phyloP scores from a whole-genome alignment of 2,329 filamentous ascomycete species.

The Aureobasidium melanogenum region DNA sequence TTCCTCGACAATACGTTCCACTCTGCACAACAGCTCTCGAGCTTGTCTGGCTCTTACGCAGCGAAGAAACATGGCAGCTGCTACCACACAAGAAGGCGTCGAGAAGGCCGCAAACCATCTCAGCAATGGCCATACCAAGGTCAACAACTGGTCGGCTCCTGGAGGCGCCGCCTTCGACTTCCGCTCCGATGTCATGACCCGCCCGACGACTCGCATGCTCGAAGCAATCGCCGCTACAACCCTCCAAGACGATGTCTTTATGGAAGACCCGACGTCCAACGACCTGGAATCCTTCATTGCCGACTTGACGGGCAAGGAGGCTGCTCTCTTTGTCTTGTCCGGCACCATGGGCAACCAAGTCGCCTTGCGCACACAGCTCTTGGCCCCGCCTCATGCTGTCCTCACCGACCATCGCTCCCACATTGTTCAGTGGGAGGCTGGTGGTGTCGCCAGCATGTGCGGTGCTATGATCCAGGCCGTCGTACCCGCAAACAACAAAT shows the following conservation, averaged over 20 bases:
- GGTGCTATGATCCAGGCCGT: constrained; percentile 63
- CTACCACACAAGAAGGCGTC: constrained; percentile 13
- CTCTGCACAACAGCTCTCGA: background rate
- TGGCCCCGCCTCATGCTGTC: constrained; percentile 69
- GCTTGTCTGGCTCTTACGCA: background rate
- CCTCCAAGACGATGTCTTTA: constrained; percentile 75
- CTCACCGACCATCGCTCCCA: constrained; percentile 73
- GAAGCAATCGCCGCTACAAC: constrained; percentile 64
- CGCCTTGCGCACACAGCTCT: constrained; percentile 66
- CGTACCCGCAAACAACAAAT: constrained; percentile 58
- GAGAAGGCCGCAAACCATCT: constrained; percentile 20
- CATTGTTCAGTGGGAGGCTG: constrained; percentile 62
- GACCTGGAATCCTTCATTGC: constrained; percentile 68
- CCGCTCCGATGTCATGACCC: constrained; percentile 47
- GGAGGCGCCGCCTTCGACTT: constrained; percentile 50
- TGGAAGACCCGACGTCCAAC: constrained; percentile 70
- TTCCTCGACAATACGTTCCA: background rate
- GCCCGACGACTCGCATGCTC: constrained; percentile 73
- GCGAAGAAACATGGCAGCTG: constrained; percentile 7
- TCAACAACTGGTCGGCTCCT: constrained; percentile 31
- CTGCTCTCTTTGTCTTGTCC: constrained; percentile 71
- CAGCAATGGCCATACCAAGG: constrained; percentile 18
- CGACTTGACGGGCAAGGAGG: constrained; percentile 63
- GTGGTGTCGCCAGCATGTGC: constrained; percentile 60
- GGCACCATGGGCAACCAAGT: constrained; percentile 95